A percentile compares a stretch with the other conserved stretches of the same genome.
Evolutionary conservation across 2,329 filamentous ascomycete genomes (phyloP).

Genomic region (Colletotrichum truncatum): DNA sequence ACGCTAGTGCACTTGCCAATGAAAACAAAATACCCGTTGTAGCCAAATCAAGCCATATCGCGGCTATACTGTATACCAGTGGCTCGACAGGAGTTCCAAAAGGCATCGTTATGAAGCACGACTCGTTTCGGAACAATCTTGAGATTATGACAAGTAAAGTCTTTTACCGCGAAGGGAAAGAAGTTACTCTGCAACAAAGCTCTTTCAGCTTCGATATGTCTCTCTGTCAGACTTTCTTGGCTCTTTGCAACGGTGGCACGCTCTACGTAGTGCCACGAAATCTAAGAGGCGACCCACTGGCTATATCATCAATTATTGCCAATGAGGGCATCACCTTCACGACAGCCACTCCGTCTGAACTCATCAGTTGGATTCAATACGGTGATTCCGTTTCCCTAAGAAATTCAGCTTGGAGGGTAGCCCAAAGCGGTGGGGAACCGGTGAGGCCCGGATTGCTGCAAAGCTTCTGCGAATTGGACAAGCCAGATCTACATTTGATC

Average conservation of each 20-base stretch:
- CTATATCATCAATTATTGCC: conserved; percentile 45
- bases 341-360: conserved; percentile 51
- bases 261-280: conserved; percentile 43
- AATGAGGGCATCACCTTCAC: conserved; percentile 47
- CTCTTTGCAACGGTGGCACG: conserved; percentile 45
- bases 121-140: conserved; percentile 38
- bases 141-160: conserved; percentile 1
- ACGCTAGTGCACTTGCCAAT: background rate
- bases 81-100: conserved; percentile 49
- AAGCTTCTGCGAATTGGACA: conserved; percentile 32
- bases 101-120: conserved; percentile 46
- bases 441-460: background rate
- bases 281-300: conserved; percentile 42
- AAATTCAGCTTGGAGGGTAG: conserved; percentile 32
- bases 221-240: conserved; percentile 45
- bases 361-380: conserved; percentile 39
- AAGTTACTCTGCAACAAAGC: conserved; percentile 48
- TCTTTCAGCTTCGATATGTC: conserved; percentile 52
- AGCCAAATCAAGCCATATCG: background rate
- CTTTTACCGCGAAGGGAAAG: conserved; percentile 30
- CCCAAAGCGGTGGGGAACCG: conserved; percentile 33
- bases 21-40: background rate
- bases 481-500: background rate
- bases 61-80: conserved; percentile 43
- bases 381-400: conserved; percentile 16